These are phyloP conservation scores for Oryza brachyantha DNA, from an alignment of 176 grass and related monocot species.

Conservation along the genomic window DNA sequence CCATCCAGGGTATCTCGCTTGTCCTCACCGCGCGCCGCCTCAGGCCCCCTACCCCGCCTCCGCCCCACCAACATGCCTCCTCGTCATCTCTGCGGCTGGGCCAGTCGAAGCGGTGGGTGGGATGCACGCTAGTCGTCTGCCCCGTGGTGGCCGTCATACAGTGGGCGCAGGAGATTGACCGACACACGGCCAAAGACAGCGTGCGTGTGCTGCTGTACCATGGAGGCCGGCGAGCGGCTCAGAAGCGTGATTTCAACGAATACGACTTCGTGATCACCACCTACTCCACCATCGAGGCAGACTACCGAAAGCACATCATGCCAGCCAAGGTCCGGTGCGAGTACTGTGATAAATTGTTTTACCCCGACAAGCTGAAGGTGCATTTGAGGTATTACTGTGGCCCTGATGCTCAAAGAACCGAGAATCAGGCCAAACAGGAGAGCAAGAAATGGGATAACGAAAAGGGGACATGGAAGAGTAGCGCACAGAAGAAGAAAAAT, in stretches of 20 bases:
- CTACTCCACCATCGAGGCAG: constrained; percentile 77
- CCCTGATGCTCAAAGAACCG: constrained; percentile 67
- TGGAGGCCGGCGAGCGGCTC: constrained; percentile 36
- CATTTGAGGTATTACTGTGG: constrained; percentile 78
- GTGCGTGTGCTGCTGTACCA: constrained; percentile 59
- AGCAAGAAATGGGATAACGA: constrained; percentile 49
- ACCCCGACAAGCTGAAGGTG: constrained; percentile 42
- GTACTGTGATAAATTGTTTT: constrained; percentile 55
- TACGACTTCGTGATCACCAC: constrained; percentile 91
- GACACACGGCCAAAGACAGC: constrained; percentile 56
- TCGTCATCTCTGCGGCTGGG: not conserved
- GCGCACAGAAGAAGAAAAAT: constrained; percentile 4
- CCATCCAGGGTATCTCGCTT: constrained; percentile 93
- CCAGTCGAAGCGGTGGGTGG: not conserved
- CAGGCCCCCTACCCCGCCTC: not conserved
- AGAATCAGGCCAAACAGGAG: constrained; percentile 74
- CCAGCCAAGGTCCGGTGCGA: constrained; percentile 60
- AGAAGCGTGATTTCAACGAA: constrained; percentile 42
- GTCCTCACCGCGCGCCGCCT: constrained; percentile 64
- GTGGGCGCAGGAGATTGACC: constrained; percentile 81
- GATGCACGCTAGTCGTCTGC: constrained; percentile 80
- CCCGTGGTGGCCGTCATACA: constrained; percentile 86
- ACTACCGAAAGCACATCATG: constrained; percentile 89
- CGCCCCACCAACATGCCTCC: not conserved
- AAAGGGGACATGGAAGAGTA: constrained; percentile 12